Evolutionary conservation across 2,329 filamentous ascomycete genomes (phyloP).

Genomic region (Neofusicoccum sp.): DNA sequence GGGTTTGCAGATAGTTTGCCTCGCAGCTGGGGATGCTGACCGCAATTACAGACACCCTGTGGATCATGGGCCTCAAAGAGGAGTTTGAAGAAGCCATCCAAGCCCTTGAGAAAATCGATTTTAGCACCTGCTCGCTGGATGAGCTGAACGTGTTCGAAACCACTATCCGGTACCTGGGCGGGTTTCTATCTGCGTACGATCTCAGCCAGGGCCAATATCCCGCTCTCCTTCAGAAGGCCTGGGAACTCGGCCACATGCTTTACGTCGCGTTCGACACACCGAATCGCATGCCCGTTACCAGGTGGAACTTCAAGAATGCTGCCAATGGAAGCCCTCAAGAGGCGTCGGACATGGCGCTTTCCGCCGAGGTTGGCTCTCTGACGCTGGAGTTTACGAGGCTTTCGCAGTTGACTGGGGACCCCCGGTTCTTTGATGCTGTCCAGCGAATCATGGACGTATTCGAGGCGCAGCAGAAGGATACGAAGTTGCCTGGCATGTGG

Average conservation of each 20-base stretch:
- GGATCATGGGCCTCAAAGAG: conserved; percentile 78
- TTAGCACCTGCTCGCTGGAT: conserved; percentile 67
- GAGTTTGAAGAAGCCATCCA: conserved; percentile 80
- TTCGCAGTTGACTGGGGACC: conserved; percentile 42
- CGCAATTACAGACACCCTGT: conserved; percentile 77
- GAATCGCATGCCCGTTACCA: conserved; percentile 41
- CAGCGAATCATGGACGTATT: conserved; percentile 40
- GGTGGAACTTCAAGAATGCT: conserved; percentile 36
- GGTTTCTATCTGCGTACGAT: conserved; percentile 24
- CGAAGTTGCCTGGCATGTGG: conserved; percentile 45
- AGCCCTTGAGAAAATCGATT: conserved; percentile 75
- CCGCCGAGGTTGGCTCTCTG: conserved; percentile 45
- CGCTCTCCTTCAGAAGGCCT: conserved; percentile 23
- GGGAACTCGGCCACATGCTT: conserved; percentile 24
- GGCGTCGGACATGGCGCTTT: conserved; percentile 29
- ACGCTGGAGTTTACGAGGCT: conserved; percentile 46
- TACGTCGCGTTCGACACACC: conserved; percentile 31
- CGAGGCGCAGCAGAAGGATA: conserved; percentile 36
- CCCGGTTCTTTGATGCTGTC: conserved; percentile 43
- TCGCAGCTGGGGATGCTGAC: too few relatives aligned
- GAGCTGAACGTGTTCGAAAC: conserved; percentile 93
- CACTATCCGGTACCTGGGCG: conserved; percentile 52
- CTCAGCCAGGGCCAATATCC: conserved; percentile 14
- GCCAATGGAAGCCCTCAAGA: conserved; percentile 26
- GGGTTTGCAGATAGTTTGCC: too few relatives aligned